Base-by-base conservation (phyloP, 345 rosid genomes). In the Ricinus communis region DNA sequence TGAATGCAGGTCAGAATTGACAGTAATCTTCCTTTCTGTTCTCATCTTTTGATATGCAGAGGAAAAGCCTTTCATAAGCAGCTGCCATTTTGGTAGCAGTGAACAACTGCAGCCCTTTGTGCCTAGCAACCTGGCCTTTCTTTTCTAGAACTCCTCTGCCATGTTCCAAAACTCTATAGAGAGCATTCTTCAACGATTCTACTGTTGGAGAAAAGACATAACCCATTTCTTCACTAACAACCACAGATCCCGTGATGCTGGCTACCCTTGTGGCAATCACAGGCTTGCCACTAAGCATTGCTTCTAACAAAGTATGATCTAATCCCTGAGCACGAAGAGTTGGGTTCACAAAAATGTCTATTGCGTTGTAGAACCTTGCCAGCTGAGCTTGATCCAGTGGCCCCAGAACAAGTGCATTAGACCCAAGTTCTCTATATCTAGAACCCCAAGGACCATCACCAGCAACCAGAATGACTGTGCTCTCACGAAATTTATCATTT, bases 361-460 rank as follows among this genome's bases (percentile, higher is more conserved):
- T 88, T 1, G 96, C 90, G 66, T 87, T 86, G 62, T 90, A 94
- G 83, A 94, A 91, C 9, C 80, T 85, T n/a, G 96, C 91, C 55
- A 94, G 61, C 60, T 78, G 86, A 67, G 83, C 77, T 74, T 84
- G 98, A 55, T 86, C 95, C 58, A 94, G 56, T 15, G 98, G 91
- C 52, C 98, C 98, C 75, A 94, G 82, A 76, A 87, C 90, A 18
- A 88, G 75, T 30, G 79, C 69, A n/a, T 82, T 88, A 50, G 82
- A 63, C 18, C 97, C 95, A 8, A 94, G 85, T 59, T 83, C 93
- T 79, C 76, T 77, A 83, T 88, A 94, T 80, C 95, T 88, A n/a
- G 70, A 77, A 25, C 91, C 87, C 97, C 98, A 94, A 33, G 96
- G 97, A 67, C 98, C 98, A 79, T 94, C 91, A 53, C 97, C 96